phyloP scores from a whole-genome alignment of 257 asterid genomes.

The Euphrasia confusa region DNA sequence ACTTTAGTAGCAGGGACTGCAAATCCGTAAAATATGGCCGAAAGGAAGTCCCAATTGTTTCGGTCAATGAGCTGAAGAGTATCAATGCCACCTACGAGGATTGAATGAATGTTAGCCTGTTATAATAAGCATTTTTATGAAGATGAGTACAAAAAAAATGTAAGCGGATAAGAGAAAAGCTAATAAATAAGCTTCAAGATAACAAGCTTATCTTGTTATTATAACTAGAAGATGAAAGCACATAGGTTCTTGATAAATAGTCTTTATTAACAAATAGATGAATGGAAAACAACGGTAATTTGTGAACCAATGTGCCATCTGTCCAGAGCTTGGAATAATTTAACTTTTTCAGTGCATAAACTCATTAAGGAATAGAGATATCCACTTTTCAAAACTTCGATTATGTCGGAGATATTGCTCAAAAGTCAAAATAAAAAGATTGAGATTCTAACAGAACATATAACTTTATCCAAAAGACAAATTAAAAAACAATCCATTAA shows the following conservation, averaged over 20 bases:
- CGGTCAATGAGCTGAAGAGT: constrained; percentile 99
- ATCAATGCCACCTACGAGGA: constrained; percentile 83
- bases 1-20: constrained; percentile 81
- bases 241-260: neutral
- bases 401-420: constrained; percentile 2
- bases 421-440: neutral
- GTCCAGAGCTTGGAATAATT: neutral
- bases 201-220: neutral
- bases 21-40: constrained; percentile 77
- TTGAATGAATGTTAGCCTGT: constrained; percentile 20
- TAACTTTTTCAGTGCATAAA: neutral
- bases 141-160: neutral
- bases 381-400: constrained; percentile 13
- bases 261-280: neutral
- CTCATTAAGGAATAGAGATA: neutral
- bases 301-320: neutral
- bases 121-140: constrained; percentile 17
- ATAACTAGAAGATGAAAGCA: neutral
- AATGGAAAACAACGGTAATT: neutral
- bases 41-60: constrained; percentile 90
- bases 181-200: neutral
- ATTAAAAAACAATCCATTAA: neutral
- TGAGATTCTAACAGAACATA: neutral
- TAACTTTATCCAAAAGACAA: constrained; percentile 1
- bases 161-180: neutral